Conservation (phyloP, 306 rosid species). For the Medicago lupulina region DNA sequence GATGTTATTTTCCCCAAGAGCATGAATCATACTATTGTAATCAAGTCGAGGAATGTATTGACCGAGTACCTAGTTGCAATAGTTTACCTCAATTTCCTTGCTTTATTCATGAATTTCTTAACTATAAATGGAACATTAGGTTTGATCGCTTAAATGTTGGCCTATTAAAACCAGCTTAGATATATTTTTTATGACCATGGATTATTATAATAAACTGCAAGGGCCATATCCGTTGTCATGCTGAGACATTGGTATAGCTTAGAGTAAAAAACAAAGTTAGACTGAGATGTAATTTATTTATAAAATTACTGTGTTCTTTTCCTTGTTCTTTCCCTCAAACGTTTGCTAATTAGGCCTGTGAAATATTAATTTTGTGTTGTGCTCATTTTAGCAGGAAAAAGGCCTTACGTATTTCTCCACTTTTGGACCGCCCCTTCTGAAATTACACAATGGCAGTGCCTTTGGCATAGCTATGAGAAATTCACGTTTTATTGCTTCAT, state of each 20-base stretch:
- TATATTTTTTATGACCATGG: background rate
- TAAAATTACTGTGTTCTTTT: background rate
- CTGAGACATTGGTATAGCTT: background rate
- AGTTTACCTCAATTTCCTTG: background rate
- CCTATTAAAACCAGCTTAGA: conserved; percentile 20
- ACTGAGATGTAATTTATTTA: background rate
- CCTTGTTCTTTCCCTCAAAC: background rate
- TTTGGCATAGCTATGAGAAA: conserved; percentile 77
- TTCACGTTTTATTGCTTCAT: conserved; percentile 73
- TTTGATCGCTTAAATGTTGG: conserved; percentile 13
- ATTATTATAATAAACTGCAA: too few relatives aligned
- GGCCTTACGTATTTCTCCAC: conserved; percentile 74
- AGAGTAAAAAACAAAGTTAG: background rate
- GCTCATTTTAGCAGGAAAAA: conserved; percentile 57
- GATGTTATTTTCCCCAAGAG: conserved; percentile 3
- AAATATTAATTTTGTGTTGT: conserved; percentile 32
- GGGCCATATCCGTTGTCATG: conserved; percentile 10
- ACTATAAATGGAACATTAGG: conserved; percentile 5
- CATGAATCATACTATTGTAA: conserved; percentile 1
- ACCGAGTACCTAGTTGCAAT: conserved; percentile 7
- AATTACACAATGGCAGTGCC: conserved; percentile 67
- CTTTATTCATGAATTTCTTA: conserved; percentile 6
- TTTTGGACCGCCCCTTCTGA: conserved; percentile 81
- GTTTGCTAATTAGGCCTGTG: background rate
- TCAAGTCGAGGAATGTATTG: background rate